These are phyloP conservation scores for Nicotiana noctiflora DNA, from an alignment of 257 asterid species.

Conservation along the genomic window DNA sequence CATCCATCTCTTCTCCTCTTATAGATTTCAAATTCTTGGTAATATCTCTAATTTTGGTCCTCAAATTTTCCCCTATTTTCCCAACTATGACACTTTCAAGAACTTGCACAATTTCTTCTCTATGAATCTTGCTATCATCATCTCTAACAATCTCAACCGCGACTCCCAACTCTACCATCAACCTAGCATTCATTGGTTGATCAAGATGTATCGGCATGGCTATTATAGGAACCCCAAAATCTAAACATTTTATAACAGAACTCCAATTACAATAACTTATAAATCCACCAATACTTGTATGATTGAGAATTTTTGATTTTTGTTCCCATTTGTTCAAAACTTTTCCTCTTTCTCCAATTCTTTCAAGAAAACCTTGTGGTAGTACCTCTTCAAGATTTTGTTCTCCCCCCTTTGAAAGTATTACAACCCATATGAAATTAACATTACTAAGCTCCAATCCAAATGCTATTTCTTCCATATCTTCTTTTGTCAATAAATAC, in stretches of 20 bases:
- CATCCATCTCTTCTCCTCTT: constrained; percentile 25
- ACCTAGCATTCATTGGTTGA: constrained; percentile 33
- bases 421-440: constrained; percentile 43
- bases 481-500: constrained; percentile 30
- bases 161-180: constrained; percentile 23
- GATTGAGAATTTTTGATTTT: constrained; percentile 19
- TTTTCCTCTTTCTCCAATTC: constrained; percentile 27
- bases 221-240: constrained; percentile 29
- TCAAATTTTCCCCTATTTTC: constrained; percentile 15
- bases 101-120: constrained; percentile 20
- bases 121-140: constrained; percentile 6
- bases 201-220: constrained; percentile 38
- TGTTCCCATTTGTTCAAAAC: constrained; percentile 28
- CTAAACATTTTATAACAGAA: constrained; percentile 18
- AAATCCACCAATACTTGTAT: constrained; percentile 27
- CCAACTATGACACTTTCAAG: constrained; percentile 19
- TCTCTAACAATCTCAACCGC: constrained; percentile 33
- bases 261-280: constrained; percentile 33
- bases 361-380: constrained; percentile 26
- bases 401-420: constrained; percentile 30
- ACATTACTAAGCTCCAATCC: constrained; percentile 41
- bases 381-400: constrained; percentile 18
- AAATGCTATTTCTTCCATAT: constrained; percentile 36
- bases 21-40: constrained; percentile 15
- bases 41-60: constrained; percentile 9